Percentiles rank a stretch among this genome's conserved stretches.
Evolutionary conservation across 768 basidiomycete genomes (phyloP).

Genomic region (Trichaptum fuscoviolaceum): DNA sequence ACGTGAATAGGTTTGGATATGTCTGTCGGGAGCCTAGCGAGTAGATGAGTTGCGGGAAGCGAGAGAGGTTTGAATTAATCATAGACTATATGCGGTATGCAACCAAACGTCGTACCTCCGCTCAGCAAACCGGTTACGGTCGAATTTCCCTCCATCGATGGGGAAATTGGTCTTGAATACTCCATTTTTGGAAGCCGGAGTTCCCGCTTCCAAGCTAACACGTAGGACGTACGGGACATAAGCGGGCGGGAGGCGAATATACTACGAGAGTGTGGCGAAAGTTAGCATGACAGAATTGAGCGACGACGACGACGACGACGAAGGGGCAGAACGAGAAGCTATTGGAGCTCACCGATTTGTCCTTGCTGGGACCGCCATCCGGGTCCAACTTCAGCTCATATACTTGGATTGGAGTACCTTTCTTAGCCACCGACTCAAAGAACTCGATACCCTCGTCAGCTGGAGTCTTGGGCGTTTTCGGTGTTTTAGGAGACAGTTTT

Average conservation of each 20-base stretch:
- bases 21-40: constrained; percentile 68
- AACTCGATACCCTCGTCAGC: constrained; percentile 91
- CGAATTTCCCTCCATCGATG: constrained; percentile 83
- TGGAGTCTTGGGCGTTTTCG: constrained; percentile 49
- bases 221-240: constrained; percentile 84
- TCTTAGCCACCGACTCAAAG: constrained; percentile 56
- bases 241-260: constrained; percentile 93
- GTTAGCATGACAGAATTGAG: constrained; percentile 11
- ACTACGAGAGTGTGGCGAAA: constrained; percentile 42
- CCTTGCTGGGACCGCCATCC: constrained; percentile 87
- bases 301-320: background rate
- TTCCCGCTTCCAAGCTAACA: constrained; percentile 88
- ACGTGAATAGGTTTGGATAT: constrained; percentile 90
- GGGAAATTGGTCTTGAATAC: constrained; percentile 97
- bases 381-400: constrained; percentile 83
- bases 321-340: constrained; percentile 3
- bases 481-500: background rate
- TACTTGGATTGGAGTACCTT: constrained; percentile 68
- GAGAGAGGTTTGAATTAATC: constrained; percentile 2
- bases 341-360: constrained; percentile 60
- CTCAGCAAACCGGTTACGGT: constrained; percentile 66
- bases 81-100: constrained; percentile 16
- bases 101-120: constrained; percentile 51
- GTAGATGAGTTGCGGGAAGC: background rate
- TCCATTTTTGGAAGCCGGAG: constrained; percentile 84